phyloP scores from a whole-genome alignment of 2,329 filamentous ascomycete species.

The Xylaria sp. region DNA sequence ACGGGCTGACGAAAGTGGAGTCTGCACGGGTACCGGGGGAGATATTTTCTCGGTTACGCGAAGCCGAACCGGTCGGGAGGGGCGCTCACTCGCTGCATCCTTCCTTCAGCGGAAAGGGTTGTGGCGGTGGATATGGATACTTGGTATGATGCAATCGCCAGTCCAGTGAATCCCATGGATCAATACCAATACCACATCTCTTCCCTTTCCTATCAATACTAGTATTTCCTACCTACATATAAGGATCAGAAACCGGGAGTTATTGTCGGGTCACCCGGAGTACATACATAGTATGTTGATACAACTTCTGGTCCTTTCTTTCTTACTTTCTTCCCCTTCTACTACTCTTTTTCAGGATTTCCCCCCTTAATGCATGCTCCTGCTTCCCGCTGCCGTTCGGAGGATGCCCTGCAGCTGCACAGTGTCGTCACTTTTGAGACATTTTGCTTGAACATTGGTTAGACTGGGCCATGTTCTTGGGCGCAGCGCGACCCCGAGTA shows the following conservation, averaged over 20 bases:
- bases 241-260: no score
- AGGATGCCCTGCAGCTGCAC: conserved; percentile 26
- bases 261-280: conserved; percentile 13
- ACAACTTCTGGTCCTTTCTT: not conserved
- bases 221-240: conserved; percentile 3
- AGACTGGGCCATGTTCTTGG: not conserved
- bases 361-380: conserved; percentile 21
- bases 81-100: conserved; percentile 16
- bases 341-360: not conserved
- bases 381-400: no score
- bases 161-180: not conserved
- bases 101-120: conserved; percentile 21
- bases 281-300: conserved; percentile 8
- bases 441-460: conserved; percentile 12
- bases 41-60: conserved; percentile 16
- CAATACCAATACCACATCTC: not conserved
- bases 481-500: not conserved
- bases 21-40: no score
- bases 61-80: conserved; percentile 30
- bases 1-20: no score
- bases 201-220: not conserved
- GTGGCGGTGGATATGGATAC: conserved; percentile 26
- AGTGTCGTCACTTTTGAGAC: conserved; percentile 33
- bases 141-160: conserved; percentile 34
- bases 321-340: not conserved